Evolutionary conservation across 495 filamentous ascomycete genomes (phyloP), one percentile per base, ranked within the genome.

Genomic region (Penicillium coprophilum): DNA sequence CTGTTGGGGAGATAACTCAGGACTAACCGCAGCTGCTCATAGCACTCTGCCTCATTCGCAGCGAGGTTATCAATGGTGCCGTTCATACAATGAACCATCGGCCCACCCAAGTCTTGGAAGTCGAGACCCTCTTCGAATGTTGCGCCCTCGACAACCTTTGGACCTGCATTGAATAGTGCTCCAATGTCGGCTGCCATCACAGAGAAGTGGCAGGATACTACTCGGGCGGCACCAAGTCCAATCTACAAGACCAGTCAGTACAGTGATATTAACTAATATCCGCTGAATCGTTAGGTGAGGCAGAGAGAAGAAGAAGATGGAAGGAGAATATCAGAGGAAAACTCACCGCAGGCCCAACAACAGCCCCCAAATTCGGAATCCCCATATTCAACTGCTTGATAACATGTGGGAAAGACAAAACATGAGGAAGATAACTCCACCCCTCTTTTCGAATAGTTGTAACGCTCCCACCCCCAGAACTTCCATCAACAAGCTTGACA

Each of bases 61-160:
- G 84, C 83, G 6, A 85, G 66, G 55, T 87, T 86, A 57, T 87
- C 84, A 53, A 87, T 84, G 1, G 83, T 87, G 1, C 84, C 84
- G 52, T 87, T 86, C 6, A 79, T 82, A 62, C 83, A 85, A 57
- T 87, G 84, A 57, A 87, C 77, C 59, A 68, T 61, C 13, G 79
- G 78, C 0, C 82, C 82, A n/a, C 80, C 82, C 1, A 85, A 66
- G 43, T 81, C 77, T 39, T 77, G 76, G 52, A 83, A 80, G 20
- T 73, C 76, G 1, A 87, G 72, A 1, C 74, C 81, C 70, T 85
- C 81, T 65, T 85, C 82, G 58, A 84, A 82, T 0, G 82, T 85
- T 5, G 82, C 82, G 21, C 76, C 78, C 45, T 80, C 77, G 13
- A 86, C 84, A 8, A 87, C 83, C 45, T 84, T 80, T 0, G 84